Conservation (phyloP, 768 basidiomycete genomes). For the Rhizopogon vinicolor region DNA sequence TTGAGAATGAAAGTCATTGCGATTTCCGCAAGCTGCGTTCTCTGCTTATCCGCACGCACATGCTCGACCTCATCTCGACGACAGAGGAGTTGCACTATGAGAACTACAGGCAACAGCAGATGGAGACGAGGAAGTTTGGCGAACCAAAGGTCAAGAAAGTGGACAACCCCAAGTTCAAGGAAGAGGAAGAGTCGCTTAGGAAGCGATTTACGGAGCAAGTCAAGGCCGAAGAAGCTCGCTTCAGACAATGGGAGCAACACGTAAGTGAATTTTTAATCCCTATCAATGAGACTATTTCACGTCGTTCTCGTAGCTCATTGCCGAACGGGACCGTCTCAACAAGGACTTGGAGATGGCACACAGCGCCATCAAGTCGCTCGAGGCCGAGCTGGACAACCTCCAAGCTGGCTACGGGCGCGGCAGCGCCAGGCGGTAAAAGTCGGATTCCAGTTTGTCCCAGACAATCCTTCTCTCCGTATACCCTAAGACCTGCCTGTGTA, state of each 20-base stretch:
- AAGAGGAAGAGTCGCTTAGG: constrained; percentile 94
- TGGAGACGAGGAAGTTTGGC: constrained; percentile 99
- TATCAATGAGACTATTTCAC: constrained; percentile 9
- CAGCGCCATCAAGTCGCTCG: constrained; percentile 87
- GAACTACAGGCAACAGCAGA: constrained; percentile 95
- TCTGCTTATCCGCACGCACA: constrained; percentile 93
- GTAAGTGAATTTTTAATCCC: constrained; percentile 39
- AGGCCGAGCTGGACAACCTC: constrained; percentile 85
- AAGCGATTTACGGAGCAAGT: constrained; percentile 99
- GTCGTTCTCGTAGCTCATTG: constrained; percentile 68
- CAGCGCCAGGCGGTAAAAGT: constrained; percentile 26
- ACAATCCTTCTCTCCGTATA: constrained; percentile 15
- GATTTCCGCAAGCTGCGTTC: constrained; percentile 98
- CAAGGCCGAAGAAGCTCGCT: constrained; percentile 95
- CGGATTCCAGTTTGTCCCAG: background rate
- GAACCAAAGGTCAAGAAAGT: constrained; percentile 98
- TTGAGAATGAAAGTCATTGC: constrained; percentile 99
- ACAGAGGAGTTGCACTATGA: constrained; percentile 97
- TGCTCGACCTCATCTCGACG: constrained; percentile 95
- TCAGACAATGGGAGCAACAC: constrained; percentile 99
- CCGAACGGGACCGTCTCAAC: constrained; percentile 97
- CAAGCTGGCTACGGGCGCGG: constrained; percentile 83
- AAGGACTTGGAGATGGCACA: constrained; percentile 95
- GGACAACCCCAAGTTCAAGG: constrained; percentile 99
- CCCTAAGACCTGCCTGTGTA: constrained; percentile 15